These are phyloP conservation scores for Phytophthora pisi DNA, from an alignment of 352 stramenopile genomes.

Conservation along the genomic window DNA sequence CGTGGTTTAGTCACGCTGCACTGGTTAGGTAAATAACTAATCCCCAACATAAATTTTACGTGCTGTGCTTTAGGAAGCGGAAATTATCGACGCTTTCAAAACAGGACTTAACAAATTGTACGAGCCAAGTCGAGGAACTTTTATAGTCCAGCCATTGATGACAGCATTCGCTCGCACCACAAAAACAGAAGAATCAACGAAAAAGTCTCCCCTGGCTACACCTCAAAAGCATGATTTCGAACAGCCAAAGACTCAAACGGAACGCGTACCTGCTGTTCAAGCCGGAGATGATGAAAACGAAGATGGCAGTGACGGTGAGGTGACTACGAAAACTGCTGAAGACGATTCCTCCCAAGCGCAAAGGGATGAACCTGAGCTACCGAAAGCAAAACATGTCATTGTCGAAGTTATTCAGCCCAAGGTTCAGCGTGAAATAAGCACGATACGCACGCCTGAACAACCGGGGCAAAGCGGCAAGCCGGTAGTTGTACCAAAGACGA, in stretches of 20 bases:
- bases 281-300: constrained; percentile 2
- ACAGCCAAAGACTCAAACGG: not conserved
- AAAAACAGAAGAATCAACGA: constrained; percentile 22
- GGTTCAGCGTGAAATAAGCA: not conserved
- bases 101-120: constrained; percentile 60
- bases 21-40: not conserved
- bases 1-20: constrained; percentile 1
- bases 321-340: not conserved
- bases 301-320: not conserved
- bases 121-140: constrained; percentile 64
- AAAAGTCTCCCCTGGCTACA: not conserved
- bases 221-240: not conserved
- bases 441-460: not conserved
- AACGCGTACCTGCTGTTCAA: constrained; percentile 8
- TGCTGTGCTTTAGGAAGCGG: constrained; percentile 42
- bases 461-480: constrained; percentile 1
- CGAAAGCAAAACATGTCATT: constrained; percentile 23
- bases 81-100: constrained; percentile 69
- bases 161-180: constrained; percentile 40
- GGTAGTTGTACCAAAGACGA: constrained; percentile 13
- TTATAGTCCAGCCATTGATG: constrained; percentile 65
- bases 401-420: constrained; percentile 24
- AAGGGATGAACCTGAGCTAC: not conserved
- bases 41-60: not conserved
- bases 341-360: constrained; percentile 8